Conservation (phyloP, 1,139 yeast genomes). For the Ashbya aceris region DNA sequence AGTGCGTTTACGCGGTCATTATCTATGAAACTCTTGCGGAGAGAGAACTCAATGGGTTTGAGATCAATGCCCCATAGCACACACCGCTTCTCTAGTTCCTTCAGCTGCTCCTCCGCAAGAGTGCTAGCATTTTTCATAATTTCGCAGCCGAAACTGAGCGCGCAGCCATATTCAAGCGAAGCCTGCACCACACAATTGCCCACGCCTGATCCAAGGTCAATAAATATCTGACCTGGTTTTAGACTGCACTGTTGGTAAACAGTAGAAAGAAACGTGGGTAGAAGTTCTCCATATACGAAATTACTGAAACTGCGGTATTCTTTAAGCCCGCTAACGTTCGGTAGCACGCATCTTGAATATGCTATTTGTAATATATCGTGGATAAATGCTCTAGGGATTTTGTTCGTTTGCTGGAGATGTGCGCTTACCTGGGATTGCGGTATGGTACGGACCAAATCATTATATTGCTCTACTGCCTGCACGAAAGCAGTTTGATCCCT, state of each 20-base stretch:
- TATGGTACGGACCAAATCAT: slow-evolving; percentile 31
- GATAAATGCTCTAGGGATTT: slow-evolving; percentile 47
- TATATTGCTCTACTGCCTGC: slow-evolving; percentile 35
- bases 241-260: slow-evolving; percentile 59
- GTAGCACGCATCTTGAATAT: slow-evolving; percentile 72
- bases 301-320: slow-evolving; percentile 81
- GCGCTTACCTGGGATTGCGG: slow-evolving; percentile 30
- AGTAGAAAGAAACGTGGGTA: slow-evolving; percentile 67
- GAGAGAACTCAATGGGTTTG: slow-evolving; percentile 48
- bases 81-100: slow-evolving; percentile 50
- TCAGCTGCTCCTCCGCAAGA: slow-evolving; percentile 51
- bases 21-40: slow-evolving; percentile 63
- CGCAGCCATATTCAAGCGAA: slow-evolving; percentile 75
- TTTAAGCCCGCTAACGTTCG: slow-evolving; percentile 54
- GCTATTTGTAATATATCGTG: slow-evolving; percentile 66
- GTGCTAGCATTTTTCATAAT: slow-evolving; percentile 75
- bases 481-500: slow-evolving; percentile 31
- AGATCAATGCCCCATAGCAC: slow-evolving; percentile 53
- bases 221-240: slow-evolving; percentile 46
- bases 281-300: slow-evolving; percentile 82
- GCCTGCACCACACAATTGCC: slow-evolving; percentile 90
- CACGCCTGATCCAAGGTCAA: slow-evolving; percentile 89
- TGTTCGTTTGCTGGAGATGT: slow-evolving; percentile 32
- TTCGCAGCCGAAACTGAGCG: slow-evolving; percentile 76
- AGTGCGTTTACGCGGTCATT: slow-evolving; percentile 46